Evolutionary conservation across 352 stramenopile species (phyloP), one percentile per base, ranked within the genome.

Genomic region (Globisporangium echinulatum): DNA sequence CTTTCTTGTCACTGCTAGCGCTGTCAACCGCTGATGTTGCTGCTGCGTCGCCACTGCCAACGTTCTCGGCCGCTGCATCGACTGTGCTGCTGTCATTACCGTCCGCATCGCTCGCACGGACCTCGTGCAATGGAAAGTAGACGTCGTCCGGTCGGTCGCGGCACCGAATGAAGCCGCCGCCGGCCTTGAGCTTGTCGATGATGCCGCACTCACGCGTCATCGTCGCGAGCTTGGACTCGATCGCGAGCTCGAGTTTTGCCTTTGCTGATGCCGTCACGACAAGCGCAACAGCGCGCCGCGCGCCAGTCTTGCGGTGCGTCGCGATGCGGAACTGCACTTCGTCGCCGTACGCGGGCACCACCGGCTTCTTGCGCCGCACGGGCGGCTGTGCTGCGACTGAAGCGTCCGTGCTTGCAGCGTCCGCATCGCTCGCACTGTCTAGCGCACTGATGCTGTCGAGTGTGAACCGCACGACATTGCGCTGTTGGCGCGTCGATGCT

Each of bases 251-350:
- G 10, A 88, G 54, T 58, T 89, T 89, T 7, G 78, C 76, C 14
- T 68, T 74, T 5, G 80, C 80, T 43, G 80, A 90, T 11, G 63
- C 52, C 14, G 74, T 84, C 44, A 92, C 69, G 0, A 52, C 75
- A 9, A 92, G 71, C 3, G 87, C 79, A 14, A 92, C 81, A 0
- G 83, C 83, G 36, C 83, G 80, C 56, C 87, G 85, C 4, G 61
- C 58, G 40, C 80, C 79, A 0, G 75, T 80, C 66, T 89, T 87
- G 49, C 75, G 75, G 54, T 92, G 83, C 19, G 74, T 86, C 13
- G 80, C 80, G 44, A 92, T 77, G 52, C 79, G 79, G 66, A 92
- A 92, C 15, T 59, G 69, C 56, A 92, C 83, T 53, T 88, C 70
- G 43, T 92, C 83, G 10, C 81, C 79, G 70, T 86, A 82, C 39